A percentile compares a stretch with the other conserved stretches of the same genome.
These are phyloP conservation scores for Plectosphaerella plurivora DNA, from an alignment of 2,329 filamentous ascomycete species.

Conservation along the genomic window DNA sequence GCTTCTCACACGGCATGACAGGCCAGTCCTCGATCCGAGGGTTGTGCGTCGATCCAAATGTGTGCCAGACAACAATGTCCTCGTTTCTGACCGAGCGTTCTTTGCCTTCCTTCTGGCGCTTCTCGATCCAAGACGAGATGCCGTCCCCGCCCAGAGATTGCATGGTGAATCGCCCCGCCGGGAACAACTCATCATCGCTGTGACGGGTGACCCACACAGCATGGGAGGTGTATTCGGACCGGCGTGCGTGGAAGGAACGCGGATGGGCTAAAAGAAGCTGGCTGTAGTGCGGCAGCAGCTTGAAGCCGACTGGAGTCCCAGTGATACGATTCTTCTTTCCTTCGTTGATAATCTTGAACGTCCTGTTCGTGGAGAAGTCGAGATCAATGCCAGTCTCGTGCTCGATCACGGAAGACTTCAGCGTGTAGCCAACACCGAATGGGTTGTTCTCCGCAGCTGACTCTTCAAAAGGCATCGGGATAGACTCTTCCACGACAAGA, in stretches of 20 bases:
- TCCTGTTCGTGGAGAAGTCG: constrained; percentile 41
- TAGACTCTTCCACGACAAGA: constrained; percentile 33
- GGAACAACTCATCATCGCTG: constrained; percentile 36
- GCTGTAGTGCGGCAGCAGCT: constrained; percentile 40
- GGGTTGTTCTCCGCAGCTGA: constrained; percentile 34
- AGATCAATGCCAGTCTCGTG: constrained; percentile 43
- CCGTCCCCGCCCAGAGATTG: constrained; percentile 39
- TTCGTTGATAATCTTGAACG: constrained; percentile 45
- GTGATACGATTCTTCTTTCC: constrained; percentile 34
- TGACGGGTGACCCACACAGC: constrained; percentile 41
- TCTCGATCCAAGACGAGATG: constrained; percentile 33
- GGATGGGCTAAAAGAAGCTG: constrained; percentile 36
- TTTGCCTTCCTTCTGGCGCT: constrained; percentile 26
- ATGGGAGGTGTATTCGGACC: constrained; percentile 38
- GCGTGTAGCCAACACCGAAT: constrained; percentile 41
- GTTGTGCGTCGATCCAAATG: constrained; percentile 59
- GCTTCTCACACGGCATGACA: constrained; percentile 60
- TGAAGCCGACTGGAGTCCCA: constrained; percentile 39
- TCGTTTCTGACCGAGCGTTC: constrained; percentile 38
- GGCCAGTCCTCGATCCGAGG: constrained; percentile 64
- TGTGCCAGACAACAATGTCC: constrained; percentile 55
- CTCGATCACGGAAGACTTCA: constrained; percentile 36
- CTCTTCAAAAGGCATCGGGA: constrained; percentile 33
- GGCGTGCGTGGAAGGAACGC: constrained; percentile 30
- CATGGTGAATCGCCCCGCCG: constrained; percentile 37